Evolutionary conservation across 2,329 filamentous ascomycete genomes (phyloP).

Genomic region (Fusarium citri): DNA sequence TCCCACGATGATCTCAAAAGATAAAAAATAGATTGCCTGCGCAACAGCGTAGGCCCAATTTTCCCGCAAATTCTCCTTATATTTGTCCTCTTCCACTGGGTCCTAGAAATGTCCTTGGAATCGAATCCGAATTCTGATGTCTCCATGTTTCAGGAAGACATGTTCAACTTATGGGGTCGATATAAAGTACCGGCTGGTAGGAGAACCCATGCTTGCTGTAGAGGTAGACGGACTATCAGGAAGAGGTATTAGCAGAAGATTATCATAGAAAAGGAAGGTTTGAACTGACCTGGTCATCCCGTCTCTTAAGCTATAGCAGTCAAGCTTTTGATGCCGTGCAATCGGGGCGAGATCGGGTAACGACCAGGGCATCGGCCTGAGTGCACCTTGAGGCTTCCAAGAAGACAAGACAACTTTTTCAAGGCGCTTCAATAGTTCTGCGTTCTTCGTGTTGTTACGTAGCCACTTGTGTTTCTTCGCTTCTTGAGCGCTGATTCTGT

Average conservation of each 20-base stretch:
- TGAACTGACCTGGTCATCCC: not conserved
- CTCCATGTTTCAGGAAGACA: not conserved
- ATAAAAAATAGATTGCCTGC: not conserved
- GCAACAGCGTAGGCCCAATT: not conserved
- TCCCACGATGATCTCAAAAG: constrained; percentile 11
- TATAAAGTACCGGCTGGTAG: constrained; percentile 39
- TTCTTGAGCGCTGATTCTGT: constrained; percentile 46
- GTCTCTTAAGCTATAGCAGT: not conserved
- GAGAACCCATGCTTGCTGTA: constrained; percentile 8
- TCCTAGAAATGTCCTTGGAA: not conserved
- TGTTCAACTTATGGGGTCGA: not conserved
- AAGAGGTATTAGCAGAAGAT: not conserved
- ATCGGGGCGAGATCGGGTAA: constrained; percentile 45
- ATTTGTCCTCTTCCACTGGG: not conserved
- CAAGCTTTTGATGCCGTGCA: not conserved
- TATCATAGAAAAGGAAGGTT: not conserved
- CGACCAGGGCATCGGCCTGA: constrained; percentile 51
- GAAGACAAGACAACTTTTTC: constrained; percentile 46
- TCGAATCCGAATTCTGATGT: not conserved
- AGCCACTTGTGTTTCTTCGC: constrained; percentile 52
- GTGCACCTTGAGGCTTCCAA: constrained; percentile 44
- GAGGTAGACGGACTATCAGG: constrained; percentile 2
- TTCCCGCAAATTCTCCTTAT: not conserved
- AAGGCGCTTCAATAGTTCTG: constrained; percentile 49
- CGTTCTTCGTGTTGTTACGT: constrained; percentile 48